phyloP scores from a whole-genome alignment of 1,284 basidiomycete genomes.

The Sporisorium reilianum region DNA sequence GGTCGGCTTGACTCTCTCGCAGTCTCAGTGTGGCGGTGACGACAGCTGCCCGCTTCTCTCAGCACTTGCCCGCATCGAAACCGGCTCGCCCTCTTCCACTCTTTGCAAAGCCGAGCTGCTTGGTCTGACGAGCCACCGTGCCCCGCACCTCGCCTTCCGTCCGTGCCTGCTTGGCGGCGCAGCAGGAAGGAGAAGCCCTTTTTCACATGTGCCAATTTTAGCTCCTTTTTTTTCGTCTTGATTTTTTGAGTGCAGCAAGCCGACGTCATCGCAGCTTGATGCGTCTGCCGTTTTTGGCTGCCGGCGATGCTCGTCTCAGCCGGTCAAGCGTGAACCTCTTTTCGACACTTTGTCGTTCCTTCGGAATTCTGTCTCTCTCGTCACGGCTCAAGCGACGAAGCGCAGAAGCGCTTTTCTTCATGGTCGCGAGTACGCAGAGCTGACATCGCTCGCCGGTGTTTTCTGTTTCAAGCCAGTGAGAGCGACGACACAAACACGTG shows the following conservation, averaged over 20 bases:
- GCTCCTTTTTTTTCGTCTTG: neutral
- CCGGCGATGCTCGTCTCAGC: neutral
- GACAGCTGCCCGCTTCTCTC: neutral
- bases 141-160: too few relatives aligned
- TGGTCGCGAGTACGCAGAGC: neutral
- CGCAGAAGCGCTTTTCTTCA: neutral
- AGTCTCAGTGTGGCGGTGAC: slow-evolving; percentile 23
- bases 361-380: neutral
- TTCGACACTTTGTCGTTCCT: too few relatives aligned
- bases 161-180: too few relatives aligned
- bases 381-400: neutral
- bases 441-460: too few relatives aligned
- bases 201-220: slow-evolving; percentile 3
- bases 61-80: neutral
- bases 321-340: too few relatives aligned
- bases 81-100: neutral
- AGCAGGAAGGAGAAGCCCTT: neutral
- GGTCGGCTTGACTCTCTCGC: slow-evolving; percentile 19
- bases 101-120: neutral
- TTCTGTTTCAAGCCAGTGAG: too few relatives aligned
- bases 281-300: neutral
- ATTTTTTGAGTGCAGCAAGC: neutral
- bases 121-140: too few relatives aligned
- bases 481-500: neutral
- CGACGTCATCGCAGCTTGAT: slow-evolving; percentile 4